Evolutionary conservation across 306 rosid species (phyloP).

Genomic region (Nissolia schottii): DNA sequence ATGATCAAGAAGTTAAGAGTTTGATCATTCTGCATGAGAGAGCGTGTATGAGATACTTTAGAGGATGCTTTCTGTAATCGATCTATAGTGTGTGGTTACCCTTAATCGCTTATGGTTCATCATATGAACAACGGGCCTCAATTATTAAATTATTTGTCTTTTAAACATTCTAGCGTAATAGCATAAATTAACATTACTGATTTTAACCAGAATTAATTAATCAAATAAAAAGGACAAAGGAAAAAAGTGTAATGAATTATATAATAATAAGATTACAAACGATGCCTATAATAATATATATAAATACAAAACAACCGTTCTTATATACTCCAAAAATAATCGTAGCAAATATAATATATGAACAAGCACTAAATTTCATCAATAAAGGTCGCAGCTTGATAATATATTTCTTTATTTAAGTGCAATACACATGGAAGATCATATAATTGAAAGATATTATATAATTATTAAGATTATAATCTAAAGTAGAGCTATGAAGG

Average conservation of each 20-base stretch:
- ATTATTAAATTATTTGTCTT: neutral
- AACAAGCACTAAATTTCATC: neutral
- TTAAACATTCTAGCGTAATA: neutral
- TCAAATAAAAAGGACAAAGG: neutral
- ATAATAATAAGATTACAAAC: neutral
- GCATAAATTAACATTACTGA: neutral
- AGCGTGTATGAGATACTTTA: too few relatives aligned
- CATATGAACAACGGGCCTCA: neutral
- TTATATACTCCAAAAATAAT: neutral
- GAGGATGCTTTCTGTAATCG: too few relatives aligned
- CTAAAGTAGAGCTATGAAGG: slow-evolving; percentile 13
- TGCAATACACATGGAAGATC: slow-evolving; percentile 26
- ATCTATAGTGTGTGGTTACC: neutral
- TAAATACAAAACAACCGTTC: neutral
- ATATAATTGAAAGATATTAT: neutral
- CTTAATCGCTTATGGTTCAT: neutral
- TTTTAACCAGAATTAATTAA: neutral
- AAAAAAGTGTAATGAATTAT: neutral
- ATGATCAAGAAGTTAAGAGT: too few relatives aligned
- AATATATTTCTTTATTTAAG: neutral
- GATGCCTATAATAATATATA: neutral
- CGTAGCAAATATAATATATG: neutral
- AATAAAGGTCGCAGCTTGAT: neutral
- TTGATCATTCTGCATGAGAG: too few relatives aligned
- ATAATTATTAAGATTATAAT: slow-evolving; percentile 2